Conservation (phyloP, 495 filamentous ascomycete species). For the Lophiostoma macrostomum region DNA sequence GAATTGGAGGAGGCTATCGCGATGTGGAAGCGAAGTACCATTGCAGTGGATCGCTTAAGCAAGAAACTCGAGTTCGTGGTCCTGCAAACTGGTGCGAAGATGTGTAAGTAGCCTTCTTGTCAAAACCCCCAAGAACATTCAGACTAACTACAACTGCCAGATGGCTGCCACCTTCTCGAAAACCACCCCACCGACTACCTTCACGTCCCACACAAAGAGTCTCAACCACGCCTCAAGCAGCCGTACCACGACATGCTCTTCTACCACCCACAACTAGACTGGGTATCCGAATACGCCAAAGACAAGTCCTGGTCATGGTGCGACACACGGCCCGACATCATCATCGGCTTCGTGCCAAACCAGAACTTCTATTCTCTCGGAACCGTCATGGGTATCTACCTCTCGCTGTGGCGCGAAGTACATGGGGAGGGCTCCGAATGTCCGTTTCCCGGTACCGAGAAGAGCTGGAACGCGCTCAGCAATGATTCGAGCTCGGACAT, state of each 20-base stretch:
- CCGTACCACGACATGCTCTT: conserved; percentile 37
- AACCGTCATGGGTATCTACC: conserved; percentile 35
- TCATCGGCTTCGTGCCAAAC: conserved; percentile 42
- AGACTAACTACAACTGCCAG: neutral
- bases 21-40: conserved; percentile 38
- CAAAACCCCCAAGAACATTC: neutral
- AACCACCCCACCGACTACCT: conserved; percentile 39
- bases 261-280: conserved; percentile 40
- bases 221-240: conserved; percentile 29
- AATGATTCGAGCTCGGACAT: conserved; percentile 37
- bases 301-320: conserved; percentile 38
- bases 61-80: conserved; percentile 36
- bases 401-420: conserved; percentile 31
- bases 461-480: conserved; percentile 34
- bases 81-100: conserved; percentile 39
- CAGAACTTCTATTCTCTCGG: conserved; percentile 37
- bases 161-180: conserved; percentile 38
- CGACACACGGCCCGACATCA: conserved; percentile 39
- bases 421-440: conserved; percentile 33
- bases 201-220: conserved; percentile 37
- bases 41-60: conserved; percentile 33
- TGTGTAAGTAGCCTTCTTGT: conserved; percentile 24
- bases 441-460: conserved; percentile 35
- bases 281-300: conserved; percentile 30
- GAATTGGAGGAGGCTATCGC: conserved; percentile 38